A percentile compares a stretch with the other conserved stretches of the same genome.
Conservation (phyloP, 2,329 filamentous ascomycete species). For the Xylariaceae sp. region DNA sequence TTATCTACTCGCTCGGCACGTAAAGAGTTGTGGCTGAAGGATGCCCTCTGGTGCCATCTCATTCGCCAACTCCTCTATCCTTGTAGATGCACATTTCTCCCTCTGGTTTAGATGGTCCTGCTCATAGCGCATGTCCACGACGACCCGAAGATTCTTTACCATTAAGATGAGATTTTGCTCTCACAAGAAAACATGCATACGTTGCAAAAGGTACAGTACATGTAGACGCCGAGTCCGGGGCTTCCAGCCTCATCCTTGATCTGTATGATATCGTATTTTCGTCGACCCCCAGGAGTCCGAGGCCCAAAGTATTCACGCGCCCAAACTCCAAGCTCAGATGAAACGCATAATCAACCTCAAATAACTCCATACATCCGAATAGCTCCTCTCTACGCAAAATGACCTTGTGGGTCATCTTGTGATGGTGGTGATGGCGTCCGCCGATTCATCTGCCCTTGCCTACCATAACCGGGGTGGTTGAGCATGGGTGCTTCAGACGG, state of each 20-base stretch:
- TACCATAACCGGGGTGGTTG: slow-evolving; percentile 55
- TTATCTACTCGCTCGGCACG: no score
- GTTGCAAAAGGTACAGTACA: slow-evolving; percentile 9
- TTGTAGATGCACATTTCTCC: no score
- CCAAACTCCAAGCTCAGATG: slow-evolving; percentile 22
- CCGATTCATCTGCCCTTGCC: slow-evolving; percentile 37
- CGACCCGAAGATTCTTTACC: background rate
- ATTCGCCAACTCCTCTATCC: no score
- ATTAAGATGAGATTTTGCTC: background rate
- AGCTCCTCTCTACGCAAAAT: background rate
- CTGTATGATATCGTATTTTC: slow-evolving; percentile 6
- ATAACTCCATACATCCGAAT: background rate
- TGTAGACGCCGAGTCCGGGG: slow-evolving; percentile 1
- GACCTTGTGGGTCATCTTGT: background rate
- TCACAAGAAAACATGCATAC: background rate
- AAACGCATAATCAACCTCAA: slow-evolving; percentile 3
- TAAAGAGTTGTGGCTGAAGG: no score
- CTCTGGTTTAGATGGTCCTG: no score
- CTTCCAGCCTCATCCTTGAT: background rate
- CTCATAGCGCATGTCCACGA: background rate
- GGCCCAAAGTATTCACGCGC: slow-evolving; percentile 1
- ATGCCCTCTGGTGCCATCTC: no score
- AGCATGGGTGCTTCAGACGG: slow-evolving; percentile 49
- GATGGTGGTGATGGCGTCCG: slow-evolving; percentile 8
- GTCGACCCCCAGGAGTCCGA: background rate